These are phyloP conservation scores for Aspergillus tamarii DNA, from an alignment of 2,329 filamentous ascomycete species.

Conservation along the genomic window DNA sequence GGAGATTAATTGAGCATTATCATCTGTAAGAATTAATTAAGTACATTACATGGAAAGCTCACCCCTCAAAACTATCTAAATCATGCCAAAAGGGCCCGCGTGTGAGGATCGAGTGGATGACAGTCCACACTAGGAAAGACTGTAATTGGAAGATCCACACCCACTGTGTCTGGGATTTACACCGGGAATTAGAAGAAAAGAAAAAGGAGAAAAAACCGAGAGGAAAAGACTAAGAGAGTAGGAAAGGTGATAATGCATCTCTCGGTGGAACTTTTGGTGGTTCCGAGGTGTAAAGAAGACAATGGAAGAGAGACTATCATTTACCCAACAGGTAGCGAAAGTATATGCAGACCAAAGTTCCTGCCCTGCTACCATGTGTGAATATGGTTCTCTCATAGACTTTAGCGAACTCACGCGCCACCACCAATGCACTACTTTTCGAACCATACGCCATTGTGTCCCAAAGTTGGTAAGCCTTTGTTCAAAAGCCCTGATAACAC, in stretches of 20 bases:
- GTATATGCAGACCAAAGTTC: neutral
- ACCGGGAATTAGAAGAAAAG: no score
- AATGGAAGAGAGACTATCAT: no score
- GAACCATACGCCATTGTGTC: neutral
- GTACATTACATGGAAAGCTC: neutral
- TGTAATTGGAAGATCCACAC: no score
- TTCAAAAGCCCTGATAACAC: neutral
- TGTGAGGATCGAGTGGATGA: neutral
- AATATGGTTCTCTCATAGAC: neutral
- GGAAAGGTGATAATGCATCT: neutral
- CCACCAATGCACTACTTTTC: neutral
- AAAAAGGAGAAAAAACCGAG: neutral
- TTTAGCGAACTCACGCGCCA: neutral
- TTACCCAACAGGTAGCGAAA: neutral
- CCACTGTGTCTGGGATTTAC: no score
- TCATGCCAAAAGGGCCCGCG: neutral
- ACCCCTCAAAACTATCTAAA: neutral
- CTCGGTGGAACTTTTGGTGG: neutral
- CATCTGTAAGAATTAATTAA: neutral
- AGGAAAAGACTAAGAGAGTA: neutral
- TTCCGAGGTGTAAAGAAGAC: neutral
- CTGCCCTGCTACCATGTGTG: neutral
- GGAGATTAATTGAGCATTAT: neutral
- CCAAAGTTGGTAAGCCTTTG: neutral
- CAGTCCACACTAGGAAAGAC: no score